These are phyloP conservation scores for Vitis hybrid DNA, from an alignment of 177 flowering plant genomes.

Conservation along the genomic window DNA sequence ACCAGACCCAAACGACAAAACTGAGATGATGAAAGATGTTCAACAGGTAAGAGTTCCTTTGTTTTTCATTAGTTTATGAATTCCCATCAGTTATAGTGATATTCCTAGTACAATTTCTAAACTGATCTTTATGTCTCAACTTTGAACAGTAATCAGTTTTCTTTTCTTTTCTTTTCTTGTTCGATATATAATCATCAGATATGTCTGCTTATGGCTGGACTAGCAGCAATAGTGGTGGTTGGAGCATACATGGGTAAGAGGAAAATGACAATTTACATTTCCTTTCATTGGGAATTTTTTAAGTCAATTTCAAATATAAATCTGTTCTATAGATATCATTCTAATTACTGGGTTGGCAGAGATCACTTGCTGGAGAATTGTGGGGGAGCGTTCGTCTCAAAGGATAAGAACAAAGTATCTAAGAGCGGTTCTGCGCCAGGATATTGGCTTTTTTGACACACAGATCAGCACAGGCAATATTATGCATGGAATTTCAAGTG, in stretches of 20 bases:
- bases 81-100: background rate
- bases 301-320: background rate
- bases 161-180: background rate
- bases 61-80: background rate
- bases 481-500: conserved; percentile 77
- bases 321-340: background rate
- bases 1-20: conserved; percentile 25
- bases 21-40: conserved; percentile 64
- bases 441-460: conserved; percentile 69
- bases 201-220: conserved; percentile 52
- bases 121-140: no score
- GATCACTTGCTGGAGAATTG: conserved; percentile 77
- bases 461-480: conserved; percentile 66
- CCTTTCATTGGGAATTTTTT: background rate
- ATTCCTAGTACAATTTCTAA: background rate
- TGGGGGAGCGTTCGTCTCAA: conserved; percentile 68
- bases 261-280: background rate
- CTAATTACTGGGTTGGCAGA: conserved; percentile 34
- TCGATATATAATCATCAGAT: conserved; percentile 32
- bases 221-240: conserved; percentile 60
- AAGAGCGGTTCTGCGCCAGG: conserved; percentile 66
- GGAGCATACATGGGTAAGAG: conserved; percentile 77
- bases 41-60: conserved; percentile 29
- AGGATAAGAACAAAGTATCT: conserved; percentile 62
- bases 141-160: background rate